Percentiles rank a stretch among this genome's conserved stretches.
Evolutionary conservation across 768 basidiomycete species (phyloP).

Genomic region (Neoboletus brunneissimus): DNA sequence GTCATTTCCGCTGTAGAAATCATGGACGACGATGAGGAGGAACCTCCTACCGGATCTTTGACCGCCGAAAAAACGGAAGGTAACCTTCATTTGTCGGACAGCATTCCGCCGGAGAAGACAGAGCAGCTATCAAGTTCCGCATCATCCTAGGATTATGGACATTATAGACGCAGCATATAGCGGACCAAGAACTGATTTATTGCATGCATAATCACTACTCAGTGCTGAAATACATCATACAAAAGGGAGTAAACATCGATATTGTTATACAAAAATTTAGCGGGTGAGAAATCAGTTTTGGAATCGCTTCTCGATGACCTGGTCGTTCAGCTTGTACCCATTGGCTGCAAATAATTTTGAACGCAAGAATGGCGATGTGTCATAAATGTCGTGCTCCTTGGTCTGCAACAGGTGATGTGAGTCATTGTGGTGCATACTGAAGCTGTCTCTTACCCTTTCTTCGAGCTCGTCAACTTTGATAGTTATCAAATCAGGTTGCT

Average conservation of each 20-base stretch:
- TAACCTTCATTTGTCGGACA: slow-evolving; percentile 2
- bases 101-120: slow-evolving; percentile 7
- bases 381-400: slow-evolving; percentile 96
- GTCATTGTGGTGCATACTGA: not conserved
- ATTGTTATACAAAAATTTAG: slow-evolving; percentile 4
- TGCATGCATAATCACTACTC: slow-evolving; percentile 32
- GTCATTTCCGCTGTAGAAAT: slow-evolving; percentile 45
- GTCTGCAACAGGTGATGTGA: slow-evolving; percentile 49
- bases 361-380: slow-evolving; percentile 78
- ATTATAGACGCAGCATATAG: slow-evolving; percentile 23
- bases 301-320: slow-evolving; percentile 75
- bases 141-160: slow-evolving; percentile 19
- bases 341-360: slow-evolving; percentile 85
- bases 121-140: slow-evolving; percentile 8
- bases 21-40: slow-evolving; percentile 65
- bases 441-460: slow-evolving; percentile 59
- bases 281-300: slow-evolving; percentile 29
- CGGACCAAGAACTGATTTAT: slow-evolving; percentile 24
- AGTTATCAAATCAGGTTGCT: slow-evolving; percentile 73
- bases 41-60: slow-evolving; percentile 14
- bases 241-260: slow-evolving; percentile 7
- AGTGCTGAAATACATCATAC: slow-evolving; percentile 18
- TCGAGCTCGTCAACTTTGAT: slow-evolving; percentile 84
- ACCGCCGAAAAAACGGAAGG: slow-evolving; percentile 7
- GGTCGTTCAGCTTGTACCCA: slow-evolving; percentile 73